A percentile compares a stretch with the other conserved stretches of the same genome.
phyloP scores from a whole-genome alignment of 192 early-diverging fungal genomes.

The Chytriomyces confervae region DNA sequence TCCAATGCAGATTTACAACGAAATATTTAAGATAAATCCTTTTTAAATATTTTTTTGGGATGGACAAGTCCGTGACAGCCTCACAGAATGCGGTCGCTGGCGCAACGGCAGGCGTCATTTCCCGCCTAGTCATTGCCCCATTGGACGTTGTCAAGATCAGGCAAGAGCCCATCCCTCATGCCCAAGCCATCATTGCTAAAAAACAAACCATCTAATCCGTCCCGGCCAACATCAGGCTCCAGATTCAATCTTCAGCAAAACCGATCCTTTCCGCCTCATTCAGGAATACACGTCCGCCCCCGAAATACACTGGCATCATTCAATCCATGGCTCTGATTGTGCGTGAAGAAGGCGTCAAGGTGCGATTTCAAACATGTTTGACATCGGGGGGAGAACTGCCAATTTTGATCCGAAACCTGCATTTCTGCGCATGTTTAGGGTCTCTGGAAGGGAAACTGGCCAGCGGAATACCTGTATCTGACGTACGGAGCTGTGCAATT shows the following conservation, averaged over 20 bases:
- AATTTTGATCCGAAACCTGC: background rate
- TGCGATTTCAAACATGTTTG: slow-evolving; percentile 33
- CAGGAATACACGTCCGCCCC: background rate
- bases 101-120: slow-evolving; percentile 63
- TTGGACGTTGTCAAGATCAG: slow-evolving; percentile 95
- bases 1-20: too few species aligned
- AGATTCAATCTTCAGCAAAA: slow-evolving; percentile 26
- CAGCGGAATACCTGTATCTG: slow-evolving; percentile 92
- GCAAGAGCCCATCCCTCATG: slow-evolving; percentile 9
- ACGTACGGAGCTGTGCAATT: slow-evolving; percentile 91
- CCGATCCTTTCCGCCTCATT: background rate
- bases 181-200: background rate
- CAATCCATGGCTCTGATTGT: slow-evolving; percentile 74
- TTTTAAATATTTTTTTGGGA: too few species aligned
- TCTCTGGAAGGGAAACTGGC: slow-evolving; percentile 92
- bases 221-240: slow-evolving; percentile 30
- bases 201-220: background rate
- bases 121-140: slow-evolving; percentile 85
- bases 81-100: slow-evolving; percentile 61
- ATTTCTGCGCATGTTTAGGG: slow-evolving; percentile 47
- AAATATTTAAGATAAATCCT: too few species aligned
- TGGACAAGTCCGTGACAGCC: background rate
- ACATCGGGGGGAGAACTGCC: background rate
- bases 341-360: slow-evolving; percentile 79
- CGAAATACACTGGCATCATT: slow-evolving; percentile 69